Percentiles rank a stretch among this genome's conserved stretches.
Conservation (phyloP, 768 basidiomycete genomes). For the Psilocybe cyanescens region DNA sequence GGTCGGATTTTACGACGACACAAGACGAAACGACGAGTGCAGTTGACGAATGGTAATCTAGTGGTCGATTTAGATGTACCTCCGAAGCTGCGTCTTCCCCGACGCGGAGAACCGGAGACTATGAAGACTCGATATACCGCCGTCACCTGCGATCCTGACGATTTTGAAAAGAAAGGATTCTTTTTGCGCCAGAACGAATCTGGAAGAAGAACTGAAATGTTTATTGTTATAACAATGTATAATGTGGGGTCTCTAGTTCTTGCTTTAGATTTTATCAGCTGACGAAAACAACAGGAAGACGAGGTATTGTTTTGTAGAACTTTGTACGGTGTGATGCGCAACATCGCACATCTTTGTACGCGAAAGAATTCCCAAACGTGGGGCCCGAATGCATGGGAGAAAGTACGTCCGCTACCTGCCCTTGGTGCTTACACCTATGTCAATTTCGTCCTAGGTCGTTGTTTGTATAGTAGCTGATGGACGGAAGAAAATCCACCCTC, state of each 20-base stretch:
- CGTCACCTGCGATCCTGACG: conserved; percentile 92
- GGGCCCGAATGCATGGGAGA: conserved; percentile 97
- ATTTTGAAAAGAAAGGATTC: conserved; percentile 84
- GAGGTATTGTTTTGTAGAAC: conserved; percentile 92
- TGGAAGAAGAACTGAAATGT: conserved; percentile 83
- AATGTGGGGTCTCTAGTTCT: conserved; percentile 58
- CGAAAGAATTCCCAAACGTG: conserved; percentile 92
- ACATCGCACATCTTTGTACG: conserved; percentile 79
- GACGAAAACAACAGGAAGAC: conserved; percentile 59
- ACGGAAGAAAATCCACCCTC: conserved; percentile 79
- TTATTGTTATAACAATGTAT: conserved; percentile 96
- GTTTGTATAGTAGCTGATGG: conserved; percentile 93
- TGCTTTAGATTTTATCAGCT: not conserved
- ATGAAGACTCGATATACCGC: conserved; percentile 81
- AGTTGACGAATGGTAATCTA: conserved; percentile 85
- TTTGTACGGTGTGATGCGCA: conserved; percentile 92
- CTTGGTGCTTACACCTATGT: not conserved
- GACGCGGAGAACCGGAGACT: conserved; percentile 74
- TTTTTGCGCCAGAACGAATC: conserved; percentile 83
- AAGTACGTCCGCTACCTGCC: conserved; percentile 45
- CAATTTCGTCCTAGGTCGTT: conserved; percentile 60
- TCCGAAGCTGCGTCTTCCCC: conserved; percentile 77
- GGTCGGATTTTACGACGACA: conserved; percentile 80
- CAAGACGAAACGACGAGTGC: conserved; percentile 78
- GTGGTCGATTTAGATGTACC: conserved; percentile 87